phyloP scores from a whole-genome alignment of 176 grass and related monocot genomes.

The Alloteropsis semialata region DNA sequence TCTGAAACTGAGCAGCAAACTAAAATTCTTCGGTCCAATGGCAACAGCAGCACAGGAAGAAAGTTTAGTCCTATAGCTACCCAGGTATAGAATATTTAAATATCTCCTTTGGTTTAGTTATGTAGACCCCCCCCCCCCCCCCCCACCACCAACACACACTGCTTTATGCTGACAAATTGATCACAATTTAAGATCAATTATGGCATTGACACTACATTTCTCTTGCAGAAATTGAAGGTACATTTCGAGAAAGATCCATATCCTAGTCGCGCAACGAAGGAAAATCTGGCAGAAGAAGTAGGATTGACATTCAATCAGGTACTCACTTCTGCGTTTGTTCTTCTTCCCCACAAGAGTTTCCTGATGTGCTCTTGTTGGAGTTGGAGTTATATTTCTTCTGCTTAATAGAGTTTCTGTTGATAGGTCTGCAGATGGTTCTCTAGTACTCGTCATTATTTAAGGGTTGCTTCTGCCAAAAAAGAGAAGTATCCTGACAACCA shows the following conservation, averaged over 20 bases:
- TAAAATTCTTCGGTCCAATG: slow-evolving; percentile 38
- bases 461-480: slow-evolving; percentile 36
- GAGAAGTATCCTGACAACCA: slow-evolving; percentile 20
- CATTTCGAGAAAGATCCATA: slow-evolving; percentile 58
- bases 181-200: background rate
- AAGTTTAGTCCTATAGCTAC: slow-evolving; percentile 41
- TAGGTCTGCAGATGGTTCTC: slow-evolving; percentile 69
- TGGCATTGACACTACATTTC: background rate
- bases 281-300: slow-evolving; percentile 55
- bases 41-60: slow-evolving; percentile 19
- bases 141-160: too few species aligned
- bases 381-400: slow-evolving; percentile 27
- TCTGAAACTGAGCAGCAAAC: slow-evolving; percentile 26
- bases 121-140: background rate
- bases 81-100: slow-evolving; percentile 45
- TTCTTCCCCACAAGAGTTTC: background rate
- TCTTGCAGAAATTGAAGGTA: slow-evolving; percentile 49
- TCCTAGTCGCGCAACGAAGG: slow-evolving; percentile 53
- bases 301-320: slow-evolving; percentile 68
- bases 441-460: slow-evolving; percentile 50
- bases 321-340: background rate
- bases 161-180: background rate
- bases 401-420: slow-evolving; percentile 29
- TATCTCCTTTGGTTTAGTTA: background rate
- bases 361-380: background rate